Evolutionary conservation across 805 yeast species (phyloP).

Genomic region (Starmerella apicola): DNA sequence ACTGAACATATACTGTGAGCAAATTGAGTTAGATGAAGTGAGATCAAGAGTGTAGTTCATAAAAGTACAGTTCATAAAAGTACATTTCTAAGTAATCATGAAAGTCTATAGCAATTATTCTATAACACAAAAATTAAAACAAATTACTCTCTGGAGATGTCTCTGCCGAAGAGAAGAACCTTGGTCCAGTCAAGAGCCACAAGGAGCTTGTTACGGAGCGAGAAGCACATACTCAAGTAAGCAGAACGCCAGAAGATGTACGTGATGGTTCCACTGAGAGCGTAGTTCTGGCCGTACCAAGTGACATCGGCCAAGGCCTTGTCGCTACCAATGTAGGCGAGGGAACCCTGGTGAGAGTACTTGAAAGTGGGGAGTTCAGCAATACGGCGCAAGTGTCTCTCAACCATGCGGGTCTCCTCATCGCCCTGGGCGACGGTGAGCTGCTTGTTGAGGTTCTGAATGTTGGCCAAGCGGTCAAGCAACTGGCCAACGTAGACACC

Average conservation of each 20-base stretch:
- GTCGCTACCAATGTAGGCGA: conserved; percentile 86
- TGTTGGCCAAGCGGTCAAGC: conserved; percentile 41
- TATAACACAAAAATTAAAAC: neutral
- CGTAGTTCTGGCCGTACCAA: conserved; percentile 54
- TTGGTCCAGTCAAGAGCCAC: conserved; percentile 84
- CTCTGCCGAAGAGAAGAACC: conserved; percentile 82
- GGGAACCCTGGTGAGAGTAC: conserved; percentile 81
- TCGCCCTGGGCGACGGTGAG: conserved; percentile 18
- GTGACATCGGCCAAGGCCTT: conserved; percentile 87
- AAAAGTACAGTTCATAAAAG: too few species aligned
- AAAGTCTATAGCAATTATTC: neutral
- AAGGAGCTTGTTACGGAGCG: conserved; percentile 75
- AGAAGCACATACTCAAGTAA: conserved; percentile 79
- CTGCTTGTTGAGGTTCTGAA: conserved; percentile 26
- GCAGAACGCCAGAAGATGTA: conserved; percentile 93
- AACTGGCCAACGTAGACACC: conserved; percentile 68
- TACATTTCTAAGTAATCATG: too few species aligned
- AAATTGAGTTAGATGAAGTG: neutral
- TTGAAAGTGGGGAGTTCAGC: conserved; percentile 42
- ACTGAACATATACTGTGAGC: neutral
- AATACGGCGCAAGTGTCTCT: conserved; percentile 28
- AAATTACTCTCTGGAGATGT: conserved; percentile 70
- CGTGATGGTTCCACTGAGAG: conserved; percentile 75
- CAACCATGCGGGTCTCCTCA: conserved; percentile 16
- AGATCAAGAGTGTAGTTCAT: too few species aligned